Evolutionary conservation across 2,329 filamentous ascomycete species (phyloP).

Genomic region (Fusarium nurragi): DNA sequence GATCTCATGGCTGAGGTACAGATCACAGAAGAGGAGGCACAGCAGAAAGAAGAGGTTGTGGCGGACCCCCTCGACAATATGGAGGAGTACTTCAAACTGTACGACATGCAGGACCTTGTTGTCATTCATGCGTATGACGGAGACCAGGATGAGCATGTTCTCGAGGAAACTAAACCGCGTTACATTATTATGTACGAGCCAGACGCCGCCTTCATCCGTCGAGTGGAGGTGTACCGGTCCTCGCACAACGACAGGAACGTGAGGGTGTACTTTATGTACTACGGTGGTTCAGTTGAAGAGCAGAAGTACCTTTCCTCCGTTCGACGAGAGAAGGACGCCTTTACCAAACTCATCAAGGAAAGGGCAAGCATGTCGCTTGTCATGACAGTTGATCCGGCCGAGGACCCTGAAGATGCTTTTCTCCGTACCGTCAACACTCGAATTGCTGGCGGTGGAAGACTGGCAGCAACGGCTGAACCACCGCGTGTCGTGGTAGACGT

Average conservation of each 20-base stretch:
- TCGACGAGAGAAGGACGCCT: slow-evolving; percentile 94
- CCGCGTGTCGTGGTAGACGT: slow-evolving; percentile 95
- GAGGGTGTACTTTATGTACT: slow-evolving; percentile 96
- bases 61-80: slow-evolving; percentile 85
- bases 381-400: slow-evolving; percentile 75
- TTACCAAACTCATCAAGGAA: slow-evolving; percentile 94
- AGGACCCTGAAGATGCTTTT: slow-evolving; percentile 90
- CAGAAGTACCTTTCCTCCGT: slow-evolving; percentile 91
- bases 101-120: slow-evolving; percentile 88
- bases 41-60: slow-evolving; percentile 78
- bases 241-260: slow-evolving; percentile 91
- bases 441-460: slow-evolving; percentile 89
- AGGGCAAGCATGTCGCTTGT: slow-evolving; percentile 92
- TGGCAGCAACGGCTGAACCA: slow-evolving; percentile 84
- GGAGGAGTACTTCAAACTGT: slow-evolving; percentile 91
- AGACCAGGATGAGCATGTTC: slow-evolving; percentile 94
- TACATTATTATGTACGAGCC: slow-evolving; percentile 99
- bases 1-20: slow-evolving; percentile 84
- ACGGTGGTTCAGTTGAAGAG: slow-evolving; percentile 93
- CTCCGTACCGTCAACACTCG: slow-evolving; percentile 95
- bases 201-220: slow-evolving; percentile 90
- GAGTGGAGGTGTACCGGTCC: slow-evolving; percentile 94
- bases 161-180: slow-evolving; percentile 91
- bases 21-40: slow-evolving; percentile 79
- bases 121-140: slow-evolving; percentile 94